Evolutionary conservation across 2,329 filamentous ascomycete species (phyloP).

Genomic region (Aspergillus hortae): DNA sequence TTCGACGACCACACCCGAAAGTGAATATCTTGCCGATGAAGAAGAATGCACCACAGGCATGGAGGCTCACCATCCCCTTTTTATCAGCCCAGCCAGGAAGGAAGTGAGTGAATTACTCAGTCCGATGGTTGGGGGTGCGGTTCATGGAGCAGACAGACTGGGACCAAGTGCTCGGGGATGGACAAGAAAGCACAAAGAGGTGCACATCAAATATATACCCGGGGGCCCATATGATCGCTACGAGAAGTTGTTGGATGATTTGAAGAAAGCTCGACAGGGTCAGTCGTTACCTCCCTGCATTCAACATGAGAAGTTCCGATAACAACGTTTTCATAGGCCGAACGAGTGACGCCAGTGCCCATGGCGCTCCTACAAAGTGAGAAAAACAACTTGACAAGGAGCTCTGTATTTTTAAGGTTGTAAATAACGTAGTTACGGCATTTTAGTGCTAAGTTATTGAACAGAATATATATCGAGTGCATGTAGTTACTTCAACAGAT

Average conservation of each 20-base stretch:
- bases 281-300: background rate
- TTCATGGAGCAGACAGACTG: conserved; percentile 11
- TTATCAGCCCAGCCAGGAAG: conserved; percentile 21
- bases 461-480: too few relatives aligned
- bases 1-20: conserved; percentile 17
- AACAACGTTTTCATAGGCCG: too few relatives aligned
- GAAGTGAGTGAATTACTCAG: conserved; percentile 19
- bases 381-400: too few relatives aligned
- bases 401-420: too few relatives aligned
- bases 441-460: too few relatives aligned
- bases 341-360: too few relatives aligned
- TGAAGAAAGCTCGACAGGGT: conserved; percentile 5
- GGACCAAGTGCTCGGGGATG: conserved; percentile 21
- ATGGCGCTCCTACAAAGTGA: too few relatives aligned
- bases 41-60: conserved; percentile 21
- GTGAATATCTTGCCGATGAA: conserved; percentile 17
- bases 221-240: conserved; percentile 7
- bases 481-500: too few relatives aligned
- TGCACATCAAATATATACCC: conserved; percentile 14
- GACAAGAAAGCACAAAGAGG: conserved; percentile 20
- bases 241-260: conserved; percentile 12
- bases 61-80: conserved; percentile 18
- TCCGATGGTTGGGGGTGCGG: conserved; percentile 14
- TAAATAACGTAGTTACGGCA: too few relatives aligned
- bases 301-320: too few relatives aligned